These are phyloP conservation scores for Zhuliangozyma parablackwelliae DNA, from an alignment of 1,139 yeast genomes.

Conservation along the genomic window DNA sequence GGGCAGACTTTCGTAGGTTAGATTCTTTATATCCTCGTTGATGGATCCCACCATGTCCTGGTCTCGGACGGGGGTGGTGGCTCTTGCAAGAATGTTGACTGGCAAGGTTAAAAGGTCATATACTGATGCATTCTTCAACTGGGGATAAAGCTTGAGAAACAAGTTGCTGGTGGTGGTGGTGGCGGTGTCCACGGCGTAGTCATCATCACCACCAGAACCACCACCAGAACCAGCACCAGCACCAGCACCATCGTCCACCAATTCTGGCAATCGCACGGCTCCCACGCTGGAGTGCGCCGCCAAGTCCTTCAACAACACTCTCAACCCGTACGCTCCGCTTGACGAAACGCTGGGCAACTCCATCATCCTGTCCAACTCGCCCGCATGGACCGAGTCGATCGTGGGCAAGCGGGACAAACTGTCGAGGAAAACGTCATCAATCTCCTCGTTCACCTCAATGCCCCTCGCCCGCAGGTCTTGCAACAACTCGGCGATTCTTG, in stretches of 20 bases:
- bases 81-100: constrained; percentile 36
- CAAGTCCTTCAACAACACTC: constrained; percentile 29
- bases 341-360: constrained; percentile 14
- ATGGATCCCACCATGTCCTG: constrained; percentile 8
- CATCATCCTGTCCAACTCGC: no score
- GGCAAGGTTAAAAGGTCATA: constrained; percentile 35
- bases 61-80: constrained; percentile 48
- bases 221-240: constrained; percentile 3
- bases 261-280: no score
- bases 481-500: constrained; percentile 14
- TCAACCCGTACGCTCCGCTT: constrained; percentile 32
- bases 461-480: constrained; percentile 29
- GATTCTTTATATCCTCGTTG: constrained; percentile 1
- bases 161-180: background rate
- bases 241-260: no score
- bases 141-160: constrained; percentile 6
- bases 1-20: background rate
- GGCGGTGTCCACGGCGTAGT: background rate
- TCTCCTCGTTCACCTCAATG: constrained; percentile 13
- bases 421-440: constrained; percentile 22
- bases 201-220: constrained; percentile 4
- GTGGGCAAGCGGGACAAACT: constrained; percentile 26
- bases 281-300: constrained; percentile 18
- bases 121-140: constrained; percentile 1
- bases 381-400: constrained; percentile 20